Conservation (phyloP, 768 basidiomycete species). For the Phylloporus rhodoxanthus region DNA sequence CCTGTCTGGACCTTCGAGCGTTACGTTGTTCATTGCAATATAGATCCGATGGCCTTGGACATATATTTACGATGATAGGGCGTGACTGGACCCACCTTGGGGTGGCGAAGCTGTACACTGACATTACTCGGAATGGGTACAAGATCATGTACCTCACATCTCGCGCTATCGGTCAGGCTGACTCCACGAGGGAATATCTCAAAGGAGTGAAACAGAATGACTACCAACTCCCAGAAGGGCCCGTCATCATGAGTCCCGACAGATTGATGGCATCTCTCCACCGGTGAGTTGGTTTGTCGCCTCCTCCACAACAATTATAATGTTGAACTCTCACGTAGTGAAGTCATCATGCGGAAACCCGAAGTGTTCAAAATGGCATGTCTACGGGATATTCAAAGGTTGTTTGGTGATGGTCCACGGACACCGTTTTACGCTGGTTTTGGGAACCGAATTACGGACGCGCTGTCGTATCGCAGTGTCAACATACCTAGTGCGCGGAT, state of each 20-base stretch:
- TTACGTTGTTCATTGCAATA: background rate
- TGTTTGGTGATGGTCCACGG: constrained; percentile 69
- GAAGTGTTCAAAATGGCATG: constrained; percentile 99
- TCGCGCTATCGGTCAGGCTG: constrained; percentile 95
- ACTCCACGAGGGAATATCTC: constrained; percentile 91
- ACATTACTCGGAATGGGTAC: constrained; percentile 93
- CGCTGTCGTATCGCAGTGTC: constrained; percentile 94
- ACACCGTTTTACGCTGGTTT: constrained; percentile 96
- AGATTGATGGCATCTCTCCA: constrained; percentile 90
- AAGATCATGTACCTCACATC: constrained; percentile 98
- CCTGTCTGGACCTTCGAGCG: background rate
- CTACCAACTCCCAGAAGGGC: constrained; percentile 94
- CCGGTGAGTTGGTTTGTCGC: constrained; percentile 49
- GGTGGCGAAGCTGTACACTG: constrained; percentile 95
- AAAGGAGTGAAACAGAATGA: constrained; percentile 93
- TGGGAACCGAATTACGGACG: constrained; percentile 97
- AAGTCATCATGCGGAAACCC: constrained; percentile 98
- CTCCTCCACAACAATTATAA: no score
- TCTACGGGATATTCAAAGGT: constrained; percentile 84
- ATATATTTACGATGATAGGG: constrained; percentile 96
- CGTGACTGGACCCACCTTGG: constrained; percentile 98
- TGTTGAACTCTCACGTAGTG: constrained; percentile 41
- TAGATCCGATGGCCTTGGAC: constrained; percentile 93
- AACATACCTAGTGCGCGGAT: constrained; percentile 91
- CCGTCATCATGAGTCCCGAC: constrained; percentile 98